phyloP scores from a whole-genome alignment of 768 basidiomycete genomes.

The Naganishia kalamii region DNA sequence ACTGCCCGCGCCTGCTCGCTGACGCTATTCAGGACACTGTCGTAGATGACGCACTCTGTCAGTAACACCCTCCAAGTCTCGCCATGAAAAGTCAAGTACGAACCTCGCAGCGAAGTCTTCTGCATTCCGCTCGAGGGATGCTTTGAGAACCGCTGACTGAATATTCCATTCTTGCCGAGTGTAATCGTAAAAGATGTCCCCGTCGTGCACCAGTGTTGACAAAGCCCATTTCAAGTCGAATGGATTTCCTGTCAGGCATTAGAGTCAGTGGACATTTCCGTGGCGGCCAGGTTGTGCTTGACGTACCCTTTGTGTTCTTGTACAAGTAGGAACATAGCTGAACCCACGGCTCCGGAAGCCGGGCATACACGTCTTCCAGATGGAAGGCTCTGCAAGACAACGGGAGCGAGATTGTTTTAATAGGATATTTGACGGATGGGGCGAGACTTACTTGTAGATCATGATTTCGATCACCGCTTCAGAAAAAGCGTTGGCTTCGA shows the following conservation, averaged over 20 bases:
- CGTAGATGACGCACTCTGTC: background rate
- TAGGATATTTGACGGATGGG: background rate
- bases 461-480: background rate
- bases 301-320: background rate
- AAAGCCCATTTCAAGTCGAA: slow-evolving; percentile 1
- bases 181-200: background rate
- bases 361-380: background rate
- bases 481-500: slow-evolving; percentile 18
- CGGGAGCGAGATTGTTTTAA: background rate
- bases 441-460: slow-evolving; percentile 1
- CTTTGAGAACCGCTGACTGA: background rate
- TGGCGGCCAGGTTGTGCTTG: background rate
- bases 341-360: background rate
- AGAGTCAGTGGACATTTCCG: too few relatives aligned
- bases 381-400: slow-evolving; percentile 5
- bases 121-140: background rate
- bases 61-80: background rate
- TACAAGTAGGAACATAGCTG: background rate
- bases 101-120: slow-evolving; percentile 7
- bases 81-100: background rate
- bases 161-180: slow-evolving; percentile 12
- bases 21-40: slow-evolving; percentile 2
- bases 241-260: background rate
- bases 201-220: slow-evolving; percentile 1
- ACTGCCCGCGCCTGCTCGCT: background rate